A percentile compares a stretch with the other conserved stretches of the same genome.
Evolutionary conservation across 2,329 filamentous ascomycete genomes (phyloP).

Genomic region (Aspergillus eucalypticola): DNA sequence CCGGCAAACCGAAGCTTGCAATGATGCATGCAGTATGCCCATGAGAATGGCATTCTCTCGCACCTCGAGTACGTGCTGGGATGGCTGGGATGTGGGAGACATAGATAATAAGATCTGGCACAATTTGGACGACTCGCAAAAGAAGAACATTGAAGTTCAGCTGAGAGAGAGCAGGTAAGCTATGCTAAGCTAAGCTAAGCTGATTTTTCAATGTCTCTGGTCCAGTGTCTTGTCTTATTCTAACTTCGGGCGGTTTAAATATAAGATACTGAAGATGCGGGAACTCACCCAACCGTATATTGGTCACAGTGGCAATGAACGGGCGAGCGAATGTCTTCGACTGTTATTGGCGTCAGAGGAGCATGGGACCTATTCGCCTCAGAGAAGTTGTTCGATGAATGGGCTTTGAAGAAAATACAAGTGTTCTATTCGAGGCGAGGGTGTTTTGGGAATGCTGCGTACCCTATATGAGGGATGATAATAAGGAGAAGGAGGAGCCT

Average conservation of each 20-base stretch:
- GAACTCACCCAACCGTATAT: constrained; percentile 15
- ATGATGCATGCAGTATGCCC: constrained; percentile 1
- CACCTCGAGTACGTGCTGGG: background rate
- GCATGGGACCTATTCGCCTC: constrained; percentile 27
- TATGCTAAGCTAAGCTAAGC: background rate
- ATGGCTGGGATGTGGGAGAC: background rate
- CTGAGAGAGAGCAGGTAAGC: constrained; percentile 16
- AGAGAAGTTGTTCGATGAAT: constrained; percentile 23
- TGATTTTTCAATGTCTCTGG: too few species aligned
- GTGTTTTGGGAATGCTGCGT: constrained; percentile 19
- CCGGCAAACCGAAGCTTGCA: background rate
- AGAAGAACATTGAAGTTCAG: constrained; percentile 15
- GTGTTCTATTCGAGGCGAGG: constrained; percentile 13
- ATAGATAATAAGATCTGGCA: constrained; percentile 19
- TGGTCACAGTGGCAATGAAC: constrained; percentile 15
- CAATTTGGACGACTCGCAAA: constrained; percentile 15
- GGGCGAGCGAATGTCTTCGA: constrained; percentile 19
- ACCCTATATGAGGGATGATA: constrained; percentile 5
- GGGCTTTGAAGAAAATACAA: constrained; percentile 16
- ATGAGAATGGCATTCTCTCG: background rate
- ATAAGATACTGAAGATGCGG: constrained; percentile 12
- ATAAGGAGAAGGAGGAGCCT: constrained; percentile 7
- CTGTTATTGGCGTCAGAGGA: constrained; percentile 6
- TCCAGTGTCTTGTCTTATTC: background rate
- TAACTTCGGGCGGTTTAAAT: background rate